Conservation (phyloP, 352 stramenopile species). For the Phytophthora pluvialis region DNA sequence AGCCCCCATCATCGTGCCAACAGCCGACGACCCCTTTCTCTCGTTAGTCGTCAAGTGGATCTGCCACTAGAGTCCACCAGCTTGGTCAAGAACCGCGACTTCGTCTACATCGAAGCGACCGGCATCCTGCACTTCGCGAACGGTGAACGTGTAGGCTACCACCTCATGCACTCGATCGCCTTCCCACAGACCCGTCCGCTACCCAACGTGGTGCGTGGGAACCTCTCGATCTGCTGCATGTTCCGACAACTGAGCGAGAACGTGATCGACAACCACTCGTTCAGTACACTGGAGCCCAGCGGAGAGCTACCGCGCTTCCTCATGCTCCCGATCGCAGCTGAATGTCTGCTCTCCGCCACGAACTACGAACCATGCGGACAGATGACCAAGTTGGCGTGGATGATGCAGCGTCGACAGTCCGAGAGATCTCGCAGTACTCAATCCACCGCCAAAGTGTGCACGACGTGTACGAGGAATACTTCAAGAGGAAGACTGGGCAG, state of each 20-base stretch:
- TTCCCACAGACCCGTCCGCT: slow-evolving; percentile 42
- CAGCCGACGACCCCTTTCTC: slow-evolving; percentile 2
- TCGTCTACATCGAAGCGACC: slow-evolving; percentile 18
- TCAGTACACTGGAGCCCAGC: slow-evolving; percentile 6
- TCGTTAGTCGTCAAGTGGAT: slow-evolving; percentile 20
- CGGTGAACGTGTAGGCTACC: slow-evolving; percentile 41
- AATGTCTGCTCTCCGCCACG: slow-evolving; percentile 9
- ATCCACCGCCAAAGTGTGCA: background rate
- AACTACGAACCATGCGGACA: slow-evolving; percentile 32
- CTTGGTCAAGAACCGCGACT: slow-evolving; percentile 21
- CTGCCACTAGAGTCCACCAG: slow-evolving; percentile 12
- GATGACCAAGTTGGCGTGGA: slow-evolving; percentile 34
- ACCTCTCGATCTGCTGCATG: slow-evolving; percentile 53
- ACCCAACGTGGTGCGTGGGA: slow-evolving; percentile 37
- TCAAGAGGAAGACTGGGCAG: slow-evolving; percentile 5
- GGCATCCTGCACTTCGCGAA: slow-evolving; percentile 2
- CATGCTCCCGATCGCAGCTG: slow-evolving; percentile 8
- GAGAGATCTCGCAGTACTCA: background rate
- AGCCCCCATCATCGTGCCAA: slow-evolving; percentile 1
- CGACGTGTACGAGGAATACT: slow-evolving; percentile 12
- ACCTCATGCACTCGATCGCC: slow-evolving; percentile 58
- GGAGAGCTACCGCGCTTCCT: slow-evolving; percentile 5
- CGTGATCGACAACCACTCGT: slow-evolving; percentile 11
- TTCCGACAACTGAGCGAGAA: slow-evolving; percentile 49
- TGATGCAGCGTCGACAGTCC: slow-evolving; percentile 15